A percentile compares a stretch with the other conserved stretches of the same genome.
Conservation (phyloP, 768 basidiomycete species). For the Kwoniella heveanensis region DNA sequence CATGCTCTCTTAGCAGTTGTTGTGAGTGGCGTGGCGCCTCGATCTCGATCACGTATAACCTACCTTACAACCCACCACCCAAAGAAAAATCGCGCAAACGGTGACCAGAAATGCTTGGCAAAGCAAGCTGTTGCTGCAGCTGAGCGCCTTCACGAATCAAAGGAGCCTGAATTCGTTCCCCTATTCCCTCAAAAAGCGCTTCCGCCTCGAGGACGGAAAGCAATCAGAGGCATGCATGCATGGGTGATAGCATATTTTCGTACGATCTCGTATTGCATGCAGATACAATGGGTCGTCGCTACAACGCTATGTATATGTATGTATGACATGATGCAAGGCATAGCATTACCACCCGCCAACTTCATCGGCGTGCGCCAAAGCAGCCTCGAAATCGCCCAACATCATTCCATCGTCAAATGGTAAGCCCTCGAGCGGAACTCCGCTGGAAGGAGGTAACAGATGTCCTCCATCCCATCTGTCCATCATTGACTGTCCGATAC, state of each 20-base stretch:
- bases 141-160: background rate
- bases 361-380: slow-evolving; percentile 41
- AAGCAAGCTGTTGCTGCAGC: no score
- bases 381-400: slow-evolving; percentile 37
- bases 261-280: no score
- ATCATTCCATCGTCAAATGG: slow-evolving; percentile 31
- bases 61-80: no score
- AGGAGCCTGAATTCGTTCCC: background rate
- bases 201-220: no score
- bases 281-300: no score
- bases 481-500: slow-evolving; percentile 6
- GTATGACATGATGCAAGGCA: no score
- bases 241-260: no score
- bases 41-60: background rate
- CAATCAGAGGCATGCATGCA: no score
- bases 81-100: slow-evolving; percentile 1
- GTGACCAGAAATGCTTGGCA: background rate
- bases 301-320: no score
- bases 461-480: slow-evolving; percentile 25
- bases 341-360: slow-evolving; percentile 1
- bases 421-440: slow-evolving; percentile 32
- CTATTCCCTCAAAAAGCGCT: no score
- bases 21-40: no score
- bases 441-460: slow-evolving; percentile 1
- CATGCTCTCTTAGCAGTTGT: no score